Evolutionary conservation across 1,284 basidiomycete genomes (phyloP), one percentile per base, ranked within the genome.

Genomic region (Rhodotorula sp.): DNA sequence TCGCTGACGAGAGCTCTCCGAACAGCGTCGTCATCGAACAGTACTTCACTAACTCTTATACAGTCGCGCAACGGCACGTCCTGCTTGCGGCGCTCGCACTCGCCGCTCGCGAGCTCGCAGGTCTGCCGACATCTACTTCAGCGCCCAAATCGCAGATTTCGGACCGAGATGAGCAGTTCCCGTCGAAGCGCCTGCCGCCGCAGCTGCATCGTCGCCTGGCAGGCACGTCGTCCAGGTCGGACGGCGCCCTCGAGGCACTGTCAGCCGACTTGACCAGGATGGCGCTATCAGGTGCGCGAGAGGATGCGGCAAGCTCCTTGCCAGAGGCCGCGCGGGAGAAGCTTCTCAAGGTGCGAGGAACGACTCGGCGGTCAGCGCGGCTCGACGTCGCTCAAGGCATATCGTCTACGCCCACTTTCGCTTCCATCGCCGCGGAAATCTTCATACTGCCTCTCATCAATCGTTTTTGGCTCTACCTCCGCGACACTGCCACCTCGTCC

Each of bases 21-120:
- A 62, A 2, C 77, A 94, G 92, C 6, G 85, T 86, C 58, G 83
- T 95, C n/a, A 87, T 90, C 56, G 92, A 97, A 78, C 91, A 96
- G 77, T 92, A 93, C 80, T 98, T 97, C 81, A 88, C 88, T 69
- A 89, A 90, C 60, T 91, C 94, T 75, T 97, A 95, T 80, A 93
- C 93, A 0, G 86, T 86, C 8, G 85, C 87, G 30, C 93, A 98
- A 77, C 87, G 94, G 18, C 88, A 87, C 69, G 86, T 86, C 9
- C 92, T 95, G 77, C 84, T 98, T 44, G 92, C 90, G 63, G 89
- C 92, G 0, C 82, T 99, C 1, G 92, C 90, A 0, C 80, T 92
- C 59, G 91, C 91, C 6, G 91, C 92, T 7, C 83, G 91, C 62
- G 93, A 96, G 78, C 83, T 96, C 9, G 89, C 92, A 0, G 87